These are phyloP conservation scores for Barnettozyma siamensis DNA, from an alignment of 805 yeast genomes.

Conservation along the genomic window DNA sequence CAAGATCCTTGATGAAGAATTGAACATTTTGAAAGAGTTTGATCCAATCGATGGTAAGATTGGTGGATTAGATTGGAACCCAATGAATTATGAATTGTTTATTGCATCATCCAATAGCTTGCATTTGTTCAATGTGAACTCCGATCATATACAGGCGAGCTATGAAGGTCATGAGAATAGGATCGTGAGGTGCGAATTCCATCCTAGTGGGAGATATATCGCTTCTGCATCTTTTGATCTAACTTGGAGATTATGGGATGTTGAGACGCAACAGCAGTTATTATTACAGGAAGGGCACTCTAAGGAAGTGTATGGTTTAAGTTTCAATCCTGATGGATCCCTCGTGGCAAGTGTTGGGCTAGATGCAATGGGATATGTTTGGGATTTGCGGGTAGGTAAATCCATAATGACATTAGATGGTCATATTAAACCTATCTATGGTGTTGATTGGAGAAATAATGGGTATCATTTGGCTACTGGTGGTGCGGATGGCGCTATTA, in stretches of 20 bases:
- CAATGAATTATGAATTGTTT: constrained; percentile 25
- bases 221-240: constrained; percentile 76
- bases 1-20: constrained; percentile 39
- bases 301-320: constrained; percentile 56
- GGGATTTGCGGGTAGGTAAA: constrained; percentile 85
- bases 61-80: constrained; percentile 66
- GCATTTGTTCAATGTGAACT: constrained; percentile 28
- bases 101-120: constrained; percentile 46
- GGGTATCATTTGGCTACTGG: constrained; percentile 78
- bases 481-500: constrained; percentile 73
- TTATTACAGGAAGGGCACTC: constrained; percentile 83
- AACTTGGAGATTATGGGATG: constrained; percentile 90
- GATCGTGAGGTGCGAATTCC: constrained; percentile 55
- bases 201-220: constrained; percentile 53
- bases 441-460: constrained; percentile 68
- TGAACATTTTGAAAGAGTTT: constrained; percentile 26
- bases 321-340: constrained; percentile 74
- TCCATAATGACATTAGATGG: constrained; percentile 52
- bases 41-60: constrained; percentile 52
- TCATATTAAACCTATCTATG: constrained; percentile 68
- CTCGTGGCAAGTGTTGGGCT: constrained; percentile 71
- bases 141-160: constrained; percentile 8
- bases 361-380: constrained; percentile 65
- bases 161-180: constrained; percentile 45
- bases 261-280: constrained; percentile 41